Evolutionary conservation across 225 moss, liverwort and hornwort genomes (phyloP).

Genomic region (Bryum argenteum): DNA sequence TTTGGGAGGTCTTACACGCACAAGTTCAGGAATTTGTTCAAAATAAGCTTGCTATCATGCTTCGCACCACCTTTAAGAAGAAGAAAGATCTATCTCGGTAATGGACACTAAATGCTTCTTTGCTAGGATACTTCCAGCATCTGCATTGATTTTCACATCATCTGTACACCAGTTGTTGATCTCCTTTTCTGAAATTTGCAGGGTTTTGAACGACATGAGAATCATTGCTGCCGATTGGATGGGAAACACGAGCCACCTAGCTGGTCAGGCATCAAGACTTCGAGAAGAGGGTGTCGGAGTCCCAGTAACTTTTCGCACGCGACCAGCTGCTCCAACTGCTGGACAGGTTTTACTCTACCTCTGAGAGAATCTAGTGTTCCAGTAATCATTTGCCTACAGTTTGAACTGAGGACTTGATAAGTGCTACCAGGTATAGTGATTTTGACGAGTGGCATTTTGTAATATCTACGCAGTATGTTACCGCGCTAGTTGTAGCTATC

Average conservation of each 20-base stretch:
- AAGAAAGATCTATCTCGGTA: slow-evolving; percentile 67
- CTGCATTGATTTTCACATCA: slow-evolving; percentile 17
- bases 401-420: neutral
- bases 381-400: neutral
- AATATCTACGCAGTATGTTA: slow-evolving; percentile 19
- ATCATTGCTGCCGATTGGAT: slow-evolving; percentile 76
- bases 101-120: slow-evolving; percentile 1
- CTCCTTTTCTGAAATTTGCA: slow-evolving; percentile 25
- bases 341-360: slow-evolving; percentile 49
- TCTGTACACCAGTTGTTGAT: slow-evolving; percentile 25
- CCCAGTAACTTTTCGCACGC: slow-evolving; percentile 65
- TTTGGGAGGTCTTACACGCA: slow-evolving; percentile 70
- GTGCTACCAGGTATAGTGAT: slow-evolving; percentile 2
- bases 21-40: slow-evolving; percentile 76
- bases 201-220: slow-evolving; percentile 68
- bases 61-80: slow-evolving; percentile 71
- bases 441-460: neutral
- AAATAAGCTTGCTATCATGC: slow-evolving; percentile 72
- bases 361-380: slow-evolving; percentile 18
- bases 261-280: slow-evolving; percentile 65
- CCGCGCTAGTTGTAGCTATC: slow-evolving; percentile 5
- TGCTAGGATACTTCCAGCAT: slow-evolving; percentile 3
- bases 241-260: slow-evolving; percentile 67
- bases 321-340: slow-evolving; percentile 74
- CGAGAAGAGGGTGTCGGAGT: slow-evolving; percentile 66